Conservation (phyloP, 2,329 filamentous ascomycete species). For the Fonsecaea erecta region DNA sequence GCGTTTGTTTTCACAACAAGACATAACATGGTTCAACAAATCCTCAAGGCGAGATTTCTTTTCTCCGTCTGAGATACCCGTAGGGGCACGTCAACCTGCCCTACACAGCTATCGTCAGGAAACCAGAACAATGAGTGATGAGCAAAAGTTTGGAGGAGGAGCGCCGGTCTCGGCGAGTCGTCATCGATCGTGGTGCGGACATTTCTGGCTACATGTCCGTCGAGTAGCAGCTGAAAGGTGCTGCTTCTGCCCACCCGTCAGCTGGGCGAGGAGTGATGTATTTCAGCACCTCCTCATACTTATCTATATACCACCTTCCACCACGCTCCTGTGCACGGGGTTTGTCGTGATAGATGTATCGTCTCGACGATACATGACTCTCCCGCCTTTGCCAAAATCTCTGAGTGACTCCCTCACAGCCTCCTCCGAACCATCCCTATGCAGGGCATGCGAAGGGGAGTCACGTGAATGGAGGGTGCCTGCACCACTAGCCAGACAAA, state of each 20-base stretch:
- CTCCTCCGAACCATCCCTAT: too few relatives aligned
- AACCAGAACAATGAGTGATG: neutral
- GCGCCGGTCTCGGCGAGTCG: neutral
- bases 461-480: too few relatives aligned
- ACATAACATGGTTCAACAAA: conserved; percentile 72
- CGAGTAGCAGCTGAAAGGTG: neutral
- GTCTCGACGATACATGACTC: too few relatives aligned
- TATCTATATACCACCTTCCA: neutral
- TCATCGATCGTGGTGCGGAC: neutral
- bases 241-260: neutral
- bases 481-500: too few relatives aligned
- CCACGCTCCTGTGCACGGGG: neutral
- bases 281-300: neutral
- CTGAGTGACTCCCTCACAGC: too few relatives aligned
- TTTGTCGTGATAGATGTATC: neutral
- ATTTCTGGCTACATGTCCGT: neutral
- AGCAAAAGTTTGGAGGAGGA: neutral
- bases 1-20: conserved; percentile 85
- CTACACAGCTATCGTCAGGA: conserved; percentile 20
- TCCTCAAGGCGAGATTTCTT: conserved; percentile 54
- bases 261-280: neutral
- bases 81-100: conserved; percentile 36
- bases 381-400: too few relatives aligned
- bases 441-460: too few relatives aligned
- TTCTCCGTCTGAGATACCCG: conserved; percentile 36